Evolutionary conservation across 768 basidiomycete genomes (phyloP).

Genomic region (Tulasnella calospora): DNA sequence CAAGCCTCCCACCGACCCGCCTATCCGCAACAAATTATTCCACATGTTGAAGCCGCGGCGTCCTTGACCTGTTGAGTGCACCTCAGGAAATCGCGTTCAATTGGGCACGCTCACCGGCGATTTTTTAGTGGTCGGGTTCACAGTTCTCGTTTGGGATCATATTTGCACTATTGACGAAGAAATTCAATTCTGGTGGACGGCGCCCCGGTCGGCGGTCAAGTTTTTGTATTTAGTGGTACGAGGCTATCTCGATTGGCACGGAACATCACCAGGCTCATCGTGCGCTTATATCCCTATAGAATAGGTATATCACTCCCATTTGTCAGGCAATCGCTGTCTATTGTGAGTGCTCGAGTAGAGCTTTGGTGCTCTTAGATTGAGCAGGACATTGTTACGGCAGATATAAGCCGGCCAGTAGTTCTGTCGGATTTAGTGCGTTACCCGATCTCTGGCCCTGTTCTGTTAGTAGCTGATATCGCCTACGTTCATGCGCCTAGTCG

Average conservation of each 20-base stretch:
- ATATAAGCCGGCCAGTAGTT: too few species aligned
- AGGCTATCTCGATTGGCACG: not conserved
- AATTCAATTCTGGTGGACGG: not conserved
- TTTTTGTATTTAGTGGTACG: not conserved
- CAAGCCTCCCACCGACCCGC: not conserved
- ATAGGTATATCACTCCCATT: too few species aligned
- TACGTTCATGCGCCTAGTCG: too few species aligned
- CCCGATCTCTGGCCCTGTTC: too few species aligned
- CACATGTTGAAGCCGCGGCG: not conserved
- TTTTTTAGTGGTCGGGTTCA: not conserved
- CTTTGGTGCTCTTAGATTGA: too few species aligned
- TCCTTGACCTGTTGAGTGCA: not conserved
- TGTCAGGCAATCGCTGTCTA: too few species aligned
- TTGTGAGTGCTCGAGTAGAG: too few species aligned
- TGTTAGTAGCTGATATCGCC: too few species aligned
- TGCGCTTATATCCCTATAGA: not conserved
- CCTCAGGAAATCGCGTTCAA: not conserved
- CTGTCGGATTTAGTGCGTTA: too few species aligned
- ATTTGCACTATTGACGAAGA: not conserved
- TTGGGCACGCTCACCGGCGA: not conserved
- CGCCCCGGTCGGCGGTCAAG: not conserved
- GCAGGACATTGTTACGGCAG: too few species aligned
- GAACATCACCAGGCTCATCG: not conserved
- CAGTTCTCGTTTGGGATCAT: slow-evolving; percentile 2
- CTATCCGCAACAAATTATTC: not conserved